Evolutionary conservation across 495 filamentous ascomycete species (phyloP), one percentile per base, ranked within the genome.

Genomic region (Tuber calosporum): DNA sequence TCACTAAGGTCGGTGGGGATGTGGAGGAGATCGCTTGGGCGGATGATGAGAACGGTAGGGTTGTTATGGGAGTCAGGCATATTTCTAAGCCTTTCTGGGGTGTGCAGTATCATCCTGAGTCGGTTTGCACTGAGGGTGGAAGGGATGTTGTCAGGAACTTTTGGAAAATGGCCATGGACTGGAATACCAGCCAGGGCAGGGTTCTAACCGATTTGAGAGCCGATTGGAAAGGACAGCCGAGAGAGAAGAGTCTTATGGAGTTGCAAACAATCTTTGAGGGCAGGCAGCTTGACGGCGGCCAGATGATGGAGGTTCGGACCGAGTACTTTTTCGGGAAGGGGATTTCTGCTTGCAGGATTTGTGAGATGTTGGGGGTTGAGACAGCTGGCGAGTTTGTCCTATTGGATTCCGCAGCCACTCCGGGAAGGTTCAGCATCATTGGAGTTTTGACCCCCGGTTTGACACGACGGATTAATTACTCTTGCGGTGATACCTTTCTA

Each of bases 41-140:
- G 19, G 86, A 88, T 41, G 74, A 77, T 2, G 71, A 82, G 76
- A 84, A 82, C 81, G 85, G 88, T 72, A 82, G 84, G 38, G 90
- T 97, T 34, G 84, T 96, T 62, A 96, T 97, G 91, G 92, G 87
- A 4, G 88, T 90, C 30, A 87, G 84, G 68, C 93, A 97, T 81
- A 82, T 68, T 38, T 73, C 76, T 3, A 92, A 89, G 77, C 95
- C 95, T 7, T 96, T 94, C 77, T 97, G 90, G 89, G 95, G 90
- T 0, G 84, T 99, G 43, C 95, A 99, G 79, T 98, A 94, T 81
- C 95, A 99, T 80, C 94, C 94, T 0, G 95, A 99, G 82, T 96
- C 92, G 0, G 90, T 96, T 76, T 97, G 94, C 80, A 96, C 95
- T 6, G 88, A 88, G 69, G 78, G 84, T n/a, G 87, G 88, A 41